Percentiles rank a stretch among this genome's conserved stretches.
Conservation (phyloP, 2,329 filamentous ascomycete species). For the Hymenoscyphus linearis region DNA sequence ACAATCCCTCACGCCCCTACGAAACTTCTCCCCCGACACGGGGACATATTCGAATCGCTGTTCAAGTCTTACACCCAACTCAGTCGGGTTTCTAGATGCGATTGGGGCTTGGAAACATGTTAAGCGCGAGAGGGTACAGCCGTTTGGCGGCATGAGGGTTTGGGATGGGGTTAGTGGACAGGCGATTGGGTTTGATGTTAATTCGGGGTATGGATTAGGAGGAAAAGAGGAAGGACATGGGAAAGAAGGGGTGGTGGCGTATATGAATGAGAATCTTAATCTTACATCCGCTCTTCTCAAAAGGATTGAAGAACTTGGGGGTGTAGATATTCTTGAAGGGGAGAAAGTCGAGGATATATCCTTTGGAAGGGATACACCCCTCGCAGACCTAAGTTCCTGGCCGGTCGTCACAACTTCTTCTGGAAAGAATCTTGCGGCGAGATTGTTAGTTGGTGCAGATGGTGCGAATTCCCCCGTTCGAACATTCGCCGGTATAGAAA, state of each 20-base stretch:
- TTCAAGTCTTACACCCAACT: constrained; percentile 87
- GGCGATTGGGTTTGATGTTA: constrained; percentile 75
- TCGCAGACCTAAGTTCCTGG: constrained; percentile 78
- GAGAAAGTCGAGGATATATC: constrained; percentile 75
- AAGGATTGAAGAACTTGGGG: constrained; percentile 63
- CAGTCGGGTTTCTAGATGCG: constrained; percentile 72
- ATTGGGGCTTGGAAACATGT: constrained; percentile 86
- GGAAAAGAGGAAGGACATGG: constrained; percentile 39
- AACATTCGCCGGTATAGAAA: constrained; percentile 78
- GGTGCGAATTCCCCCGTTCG: constrained; percentile 93
- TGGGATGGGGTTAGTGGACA: constrained; percentile 93
- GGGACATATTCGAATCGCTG: constrained; percentile 86
- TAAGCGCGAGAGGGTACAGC: constrained; percentile 67
- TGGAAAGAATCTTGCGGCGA: constrained; percentile 63
- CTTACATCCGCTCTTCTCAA: constrained; percentile 72
- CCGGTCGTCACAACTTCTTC: constrained; percentile 72
- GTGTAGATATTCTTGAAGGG: constrained; percentile 67
- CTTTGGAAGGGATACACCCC: constrained; percentile 63
- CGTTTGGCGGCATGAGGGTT: constrained; percentile 94
- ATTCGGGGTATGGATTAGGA: constrained; percentile 49
- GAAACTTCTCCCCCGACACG: constrained; percentile 59
- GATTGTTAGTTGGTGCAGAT: constrained; percentile 87
- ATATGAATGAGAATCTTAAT: constrained; percentile 95
- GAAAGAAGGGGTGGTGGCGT: constrained; percentile 61
- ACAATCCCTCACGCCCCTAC: constrained; percentile 70